phyloP scores from a whole-genome alignment of 169 alveolate genomes.

The Plasmodium coatneyi region DNA sequence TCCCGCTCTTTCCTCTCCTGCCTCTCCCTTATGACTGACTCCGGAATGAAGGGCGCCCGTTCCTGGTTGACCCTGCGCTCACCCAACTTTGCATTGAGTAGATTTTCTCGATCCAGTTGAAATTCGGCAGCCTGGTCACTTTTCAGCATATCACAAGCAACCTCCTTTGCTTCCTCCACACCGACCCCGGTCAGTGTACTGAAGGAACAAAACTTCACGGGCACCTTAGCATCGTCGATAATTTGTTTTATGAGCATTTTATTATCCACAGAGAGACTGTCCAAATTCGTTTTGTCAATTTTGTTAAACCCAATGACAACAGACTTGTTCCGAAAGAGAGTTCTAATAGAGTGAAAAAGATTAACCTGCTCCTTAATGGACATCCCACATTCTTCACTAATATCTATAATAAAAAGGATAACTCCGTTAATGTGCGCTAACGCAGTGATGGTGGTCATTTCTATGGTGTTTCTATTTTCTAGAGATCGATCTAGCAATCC shows the following conservation, averaged over 20 bases:
- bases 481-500: constrained; percentile 98
- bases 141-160: constrained; percentile 90
- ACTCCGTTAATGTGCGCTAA: constrained; percentile 96
- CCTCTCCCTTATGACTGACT: constrained; percentile 83
- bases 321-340: constrained; percentile 96
- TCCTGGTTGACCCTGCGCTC: constrained; percentile 55
- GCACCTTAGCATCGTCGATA: not conserved
- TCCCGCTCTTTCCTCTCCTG: constrained; percentile 72
- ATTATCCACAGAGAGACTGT: constrained; percentile 86
- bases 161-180: constrained; percentile 91
- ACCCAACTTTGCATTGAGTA: not conserved
- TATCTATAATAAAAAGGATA: constrained; percentile 93
- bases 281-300: constrained; percentile 92
- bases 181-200: constrained; percentile 89
- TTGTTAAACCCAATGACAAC: constrained; percentile 95
- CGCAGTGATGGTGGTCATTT: constrained; percentile 99
- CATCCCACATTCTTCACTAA: constrained; percentile 97
- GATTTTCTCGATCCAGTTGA: constrained; percentile 36
- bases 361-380: constrained; percentile 93
- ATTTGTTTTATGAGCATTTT: constrained; percentile 86
- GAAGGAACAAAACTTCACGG: constrained; percentile 74
- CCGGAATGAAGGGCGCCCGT: constrained; percentile 91
- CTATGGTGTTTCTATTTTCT: constrained; percentile 98
- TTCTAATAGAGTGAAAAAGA: constrained; percentile 94
- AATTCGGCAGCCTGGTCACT: constrained; percentile 44